Evolutionary conservation across 495 filamentous ascomycete species (phyloP).

Genomic region (Penicillium lividum): DNA sequence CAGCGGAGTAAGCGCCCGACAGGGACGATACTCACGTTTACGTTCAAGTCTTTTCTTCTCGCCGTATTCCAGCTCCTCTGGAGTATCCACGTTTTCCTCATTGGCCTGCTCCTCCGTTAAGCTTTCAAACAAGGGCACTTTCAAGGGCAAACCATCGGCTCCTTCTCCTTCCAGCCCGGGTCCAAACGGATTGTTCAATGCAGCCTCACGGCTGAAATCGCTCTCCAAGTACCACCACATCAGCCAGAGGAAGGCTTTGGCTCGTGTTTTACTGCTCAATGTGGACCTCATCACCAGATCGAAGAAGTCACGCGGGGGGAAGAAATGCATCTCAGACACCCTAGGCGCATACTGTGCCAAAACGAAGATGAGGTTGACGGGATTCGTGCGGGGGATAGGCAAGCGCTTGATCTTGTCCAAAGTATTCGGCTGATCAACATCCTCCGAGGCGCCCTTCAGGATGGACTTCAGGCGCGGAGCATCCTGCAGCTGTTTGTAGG

Average conservation of each 20-base stretch:
- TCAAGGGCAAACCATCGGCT: slow-evolving; percentile 68
- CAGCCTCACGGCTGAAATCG: slow-evolving; percentile 81
- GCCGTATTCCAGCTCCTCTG: slow-evolving; percentile 83
- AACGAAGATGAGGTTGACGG: slow-evolving; percentile 95
- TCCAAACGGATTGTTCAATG: slow-evolving; percentile 87
- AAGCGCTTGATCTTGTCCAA: slow-evolving; percentile 75
- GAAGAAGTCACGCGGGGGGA: slow-evolving; percentile 83
- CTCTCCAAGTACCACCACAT: slow-evolving; percentile 99
- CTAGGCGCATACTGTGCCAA: slow-evolving; percentile 88
- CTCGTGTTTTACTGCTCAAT: slow-evolving; percentile 78
- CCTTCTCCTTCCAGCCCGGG: slow-evolving; percentile 62
- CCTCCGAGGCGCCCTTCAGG: slow-evolving; percentile 93
- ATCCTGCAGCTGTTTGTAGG: slow-evolving; percentile 98
- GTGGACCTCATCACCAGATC: slow-evolving; percentile 91
- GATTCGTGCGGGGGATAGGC: slow-evolving; percentile 82
- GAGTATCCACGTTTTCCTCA: slow-evolving; percentile 86
- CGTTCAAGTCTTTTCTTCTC: slow-evolving; percentile 80
- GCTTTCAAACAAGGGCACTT: slow-evolving; percentile 77
- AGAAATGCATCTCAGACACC: slow-evolving; percentile 91
- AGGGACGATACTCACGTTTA: slow-evolving; percentile 54
- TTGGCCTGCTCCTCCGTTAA: slow-evolving; percentile 76
- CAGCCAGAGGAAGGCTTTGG: slow-evolving; percentile 90
- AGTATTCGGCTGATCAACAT: slow-evolving; percentile 81
- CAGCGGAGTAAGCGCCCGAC: slow-evolving; percentile 4
- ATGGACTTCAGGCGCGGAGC: slow-evolving; percentile 96